Evolutionary conservation across 2,329 filamentous ascomycete species (phyloP), one percentile per base, ranked within the genome.

Genomic region (Diplodia scrobiculata): DNA sequence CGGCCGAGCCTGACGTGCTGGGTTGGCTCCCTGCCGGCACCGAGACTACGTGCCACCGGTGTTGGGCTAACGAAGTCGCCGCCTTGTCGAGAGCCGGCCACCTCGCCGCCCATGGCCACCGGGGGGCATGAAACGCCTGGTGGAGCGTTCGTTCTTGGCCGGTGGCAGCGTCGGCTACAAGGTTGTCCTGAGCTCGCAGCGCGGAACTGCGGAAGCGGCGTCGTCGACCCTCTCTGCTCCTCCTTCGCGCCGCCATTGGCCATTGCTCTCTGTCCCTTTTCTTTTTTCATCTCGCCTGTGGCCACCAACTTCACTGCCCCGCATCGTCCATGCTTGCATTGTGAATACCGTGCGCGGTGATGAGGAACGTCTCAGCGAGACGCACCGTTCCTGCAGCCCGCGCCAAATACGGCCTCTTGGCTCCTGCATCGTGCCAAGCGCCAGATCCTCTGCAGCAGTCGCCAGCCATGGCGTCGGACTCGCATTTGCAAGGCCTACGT

Each of bases 251-350:
- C n/a, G 19, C 3, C 38, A 60, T 38, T 60, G 17, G 54, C 54
- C 55, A 32, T 14, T 7, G 55, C 38, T 25, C 19, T 17, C 4
- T 45, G 19, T 13, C 17, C 38, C 19, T 32, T 50, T 62, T 36
- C 58, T 62, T 50, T 62, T 41, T 36, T 62, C 58, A 62, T 62
- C 58, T 62, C 58, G 58, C 58, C 58, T 62, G 27, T 27, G 34
- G 34, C 3, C 34, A 10, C 34, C 34, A 36, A 29, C 58, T 34
- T 36, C 58, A 36, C n/a, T 47, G 58, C 58, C 58, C 58, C 58
- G 58, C 45, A 50, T 7, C 41, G 36, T 50, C 58, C 45, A 19
- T 62, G 54, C 13, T 29, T 27, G 45, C 58, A 50, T 50, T 62
- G 27, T n/a, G 58, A 48, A 48, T 10, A 5, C 21, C n/a, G 29